These are phyloP conservation scores for Phalaenopsis aphrodite DNA, from an alignment of 106 monocot species.

Conservation along the genomic window DNA sequence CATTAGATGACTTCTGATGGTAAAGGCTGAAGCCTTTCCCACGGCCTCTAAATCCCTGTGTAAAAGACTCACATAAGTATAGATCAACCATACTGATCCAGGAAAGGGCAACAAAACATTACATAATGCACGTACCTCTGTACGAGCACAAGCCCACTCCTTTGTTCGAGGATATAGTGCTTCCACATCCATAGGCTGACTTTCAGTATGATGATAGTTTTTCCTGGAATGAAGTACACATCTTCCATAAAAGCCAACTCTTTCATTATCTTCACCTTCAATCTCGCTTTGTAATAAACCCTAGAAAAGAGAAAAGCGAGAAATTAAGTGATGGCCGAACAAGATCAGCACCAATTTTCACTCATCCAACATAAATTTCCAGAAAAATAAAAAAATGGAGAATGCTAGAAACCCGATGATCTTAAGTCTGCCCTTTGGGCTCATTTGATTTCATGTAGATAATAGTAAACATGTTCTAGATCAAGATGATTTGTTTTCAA, in stretches of 20 bases:
- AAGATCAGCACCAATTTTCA: neutral
- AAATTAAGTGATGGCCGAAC: neutral
- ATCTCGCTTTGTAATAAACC: conserved; percentile 88
- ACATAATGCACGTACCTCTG: conserved; percentile 34
- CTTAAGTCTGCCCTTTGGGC: neutral
- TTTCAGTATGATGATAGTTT: conserved; percentile 11
- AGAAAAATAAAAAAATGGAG: neutral
- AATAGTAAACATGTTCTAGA: too few relatives aligned
- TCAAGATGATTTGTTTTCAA: too few relatives aligned
- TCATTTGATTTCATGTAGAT: too few relatives aligned
- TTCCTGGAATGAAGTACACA: conserved; percentile 55
- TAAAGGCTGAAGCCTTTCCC: conserved; percentile 19
- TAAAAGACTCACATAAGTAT: neutral
- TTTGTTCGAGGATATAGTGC: conserved; percentile 20
- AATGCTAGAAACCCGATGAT: neutral
- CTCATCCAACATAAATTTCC: neutral
- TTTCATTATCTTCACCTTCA: conserved; percentile 76
- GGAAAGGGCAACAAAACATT: neutral
- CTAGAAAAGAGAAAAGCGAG: conserved; percentile 24
- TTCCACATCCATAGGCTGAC: conserved; percentile 22
- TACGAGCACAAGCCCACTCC: conserved; percentile 74
- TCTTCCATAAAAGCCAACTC: conserved; percentile 86
- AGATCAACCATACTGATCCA: neutral
- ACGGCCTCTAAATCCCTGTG: conserved; percentile 65
- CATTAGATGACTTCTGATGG: conserved; percentile 13